A percentile compares a stretch with the other conserved stretches of the same genome.
phyloP scores from a whole-genome alignment of 768 basidiomycete species.

The Leccinum uliginosum region DNA sequence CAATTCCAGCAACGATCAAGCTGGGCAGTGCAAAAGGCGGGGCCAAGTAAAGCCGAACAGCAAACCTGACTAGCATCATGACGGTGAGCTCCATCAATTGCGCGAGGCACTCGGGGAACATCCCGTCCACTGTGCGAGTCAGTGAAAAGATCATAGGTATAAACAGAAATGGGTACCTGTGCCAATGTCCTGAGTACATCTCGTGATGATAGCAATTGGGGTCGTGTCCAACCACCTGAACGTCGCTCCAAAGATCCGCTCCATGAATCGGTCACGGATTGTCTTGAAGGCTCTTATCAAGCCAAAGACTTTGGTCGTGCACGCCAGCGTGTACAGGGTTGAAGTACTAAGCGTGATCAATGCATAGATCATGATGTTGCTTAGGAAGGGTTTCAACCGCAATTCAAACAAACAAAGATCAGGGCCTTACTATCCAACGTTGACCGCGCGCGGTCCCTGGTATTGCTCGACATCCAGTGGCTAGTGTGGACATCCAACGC shows the following conservation, averaged over 20 bases:
- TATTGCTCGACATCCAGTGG: slow-evolving; percentile 37
- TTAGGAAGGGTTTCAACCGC: slow-evolving; percentile 12
- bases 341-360: slow-evolving; percentile 31
- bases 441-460: slow-evolving; percentile 28
- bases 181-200: slow-evolving; percentile 48
- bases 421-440: slow-evolving; percentile 29
- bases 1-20: slow-evolving; percentile 24
- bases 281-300: slow-evolving; percentile 46
- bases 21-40: slow-evolving; percentile 25
- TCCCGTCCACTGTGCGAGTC: slow-evolving; percentile 9
- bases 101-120: neutral
- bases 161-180: neutral
- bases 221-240: slow-evolving; percentile 52
- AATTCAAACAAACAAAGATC: neutral
- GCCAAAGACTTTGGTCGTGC: slow-evolving; percentile 41
- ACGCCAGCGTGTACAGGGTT: slow-evolving; percentile 31
- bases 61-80: slow-evolving; percentile 2
- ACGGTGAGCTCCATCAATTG: slow-evolving; percentile 1
- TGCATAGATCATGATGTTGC: slow-evolving; percentile 48
- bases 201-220: slow-evolving; percentile 28
- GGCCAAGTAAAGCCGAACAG: neutral
- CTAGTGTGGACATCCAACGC: slow-evolving; percentile 56
- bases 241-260: slow-evolving; percentile 55
- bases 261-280: slow-evolving; percentile 50
- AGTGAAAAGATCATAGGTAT: neutral